Percentiles rank a stretch among this genome's conserved stretches.
Evolutionary conservation across 805 yeast species (phyloP).

Genomic region (Saturnispora besseyi): DNA sequence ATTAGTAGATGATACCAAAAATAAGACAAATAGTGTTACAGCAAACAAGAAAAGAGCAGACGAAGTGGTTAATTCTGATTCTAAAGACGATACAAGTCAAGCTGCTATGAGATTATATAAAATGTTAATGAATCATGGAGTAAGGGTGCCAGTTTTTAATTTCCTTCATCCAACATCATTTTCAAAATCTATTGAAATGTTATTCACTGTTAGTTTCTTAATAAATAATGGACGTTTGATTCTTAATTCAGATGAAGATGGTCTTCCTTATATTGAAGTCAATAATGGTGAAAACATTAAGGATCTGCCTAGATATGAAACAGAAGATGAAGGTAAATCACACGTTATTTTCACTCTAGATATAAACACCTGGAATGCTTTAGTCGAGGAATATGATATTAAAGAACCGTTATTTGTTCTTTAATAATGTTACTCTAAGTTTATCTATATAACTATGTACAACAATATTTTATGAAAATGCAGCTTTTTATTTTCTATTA

Average conservation of each 20-base stretch:
- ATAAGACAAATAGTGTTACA: constrained; percentile 32
- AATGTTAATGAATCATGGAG: constrained; percentile 20
- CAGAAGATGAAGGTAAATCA: constrained; percentile 26
- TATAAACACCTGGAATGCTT: constrained; percentile 51
- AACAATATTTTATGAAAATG: not conserved
- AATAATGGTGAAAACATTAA: constrained; percentile 19
- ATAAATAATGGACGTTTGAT: constrained; percentile 61
- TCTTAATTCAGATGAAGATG: constrained; percentile 43
- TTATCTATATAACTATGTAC: not conserved
- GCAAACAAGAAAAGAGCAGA: constrained; percentile 47
- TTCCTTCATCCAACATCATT: constrained; percentile 71
- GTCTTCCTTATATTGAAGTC: constrained; percentile 26
- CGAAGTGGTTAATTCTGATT: constrained; percentile 42
- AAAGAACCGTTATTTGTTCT: constrained; percentile 35
- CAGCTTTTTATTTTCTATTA: not conserved
- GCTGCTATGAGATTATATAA: constrained; percentile 48
- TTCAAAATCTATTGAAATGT: constrained; percentile 71
- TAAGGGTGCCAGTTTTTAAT: constrained; percentile 47
- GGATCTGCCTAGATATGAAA: constrained; percentile 15
- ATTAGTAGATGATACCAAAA: constrained; percentile 34
- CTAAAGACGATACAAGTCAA: constrained; percentile 48
- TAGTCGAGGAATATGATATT: constrained; percentile 48
- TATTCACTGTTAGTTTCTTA: constrained; percentile 75
- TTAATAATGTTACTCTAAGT: not conserved
- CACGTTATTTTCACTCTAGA: constrained; percentile 74